Evolutionary conservation across 2,329 filamentous ascomycete genomes (phyloP).

Genomic region (Penicillium sp.): DNA sequence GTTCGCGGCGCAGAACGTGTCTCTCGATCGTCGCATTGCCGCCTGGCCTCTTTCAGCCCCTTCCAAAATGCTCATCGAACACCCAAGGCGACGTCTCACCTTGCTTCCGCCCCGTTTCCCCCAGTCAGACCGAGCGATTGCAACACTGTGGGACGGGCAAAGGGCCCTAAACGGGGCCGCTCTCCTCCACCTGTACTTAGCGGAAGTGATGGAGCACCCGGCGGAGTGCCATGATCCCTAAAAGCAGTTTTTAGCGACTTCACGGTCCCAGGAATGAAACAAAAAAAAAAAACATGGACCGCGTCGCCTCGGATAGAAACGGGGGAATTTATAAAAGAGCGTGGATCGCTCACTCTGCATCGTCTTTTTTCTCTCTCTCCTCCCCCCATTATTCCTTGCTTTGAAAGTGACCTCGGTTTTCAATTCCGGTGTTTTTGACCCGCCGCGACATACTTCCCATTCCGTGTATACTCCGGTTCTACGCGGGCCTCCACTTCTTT

Average conservation of each 20-base stretch:
- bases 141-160: constrained; percentile 20
- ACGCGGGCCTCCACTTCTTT: constrained; percentile 5
- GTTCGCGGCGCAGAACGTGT: too few species aligned
- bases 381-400: constrained; percentile 2
- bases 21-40: constrained; percentile 5
- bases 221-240: constrained; percentile 34
- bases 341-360: constrained; percentile 4
- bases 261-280: constrained; percentile 14
- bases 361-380: neutral
- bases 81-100: constrained; percentile 6
- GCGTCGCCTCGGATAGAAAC: constrained; percentile 7
- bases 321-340: constrained; percentile 14
- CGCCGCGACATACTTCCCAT: neutral
- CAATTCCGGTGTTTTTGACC: too few species aligned
- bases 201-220: constrained; percentile 31
- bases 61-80: constrained; percentile 2
- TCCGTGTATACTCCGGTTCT: neutral
- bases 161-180: constrained; percentile 23
- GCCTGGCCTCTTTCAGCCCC: neutral
- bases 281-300: constrained; percentile 2
- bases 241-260: constrained; percentile 44
- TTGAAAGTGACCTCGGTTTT: neutral
- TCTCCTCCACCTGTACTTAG: constrained; percentile 47
- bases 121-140: constrained; percentile 14
- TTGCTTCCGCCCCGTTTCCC: constrained; percentile 3